Percentiles rank a stretch among this genome's conserved stretches.
These are phyloP conservation scores for Begonia peltatifolia DNA, from an alignment of 306 rosid genomes.

Conservation along the genomic window DNA sequence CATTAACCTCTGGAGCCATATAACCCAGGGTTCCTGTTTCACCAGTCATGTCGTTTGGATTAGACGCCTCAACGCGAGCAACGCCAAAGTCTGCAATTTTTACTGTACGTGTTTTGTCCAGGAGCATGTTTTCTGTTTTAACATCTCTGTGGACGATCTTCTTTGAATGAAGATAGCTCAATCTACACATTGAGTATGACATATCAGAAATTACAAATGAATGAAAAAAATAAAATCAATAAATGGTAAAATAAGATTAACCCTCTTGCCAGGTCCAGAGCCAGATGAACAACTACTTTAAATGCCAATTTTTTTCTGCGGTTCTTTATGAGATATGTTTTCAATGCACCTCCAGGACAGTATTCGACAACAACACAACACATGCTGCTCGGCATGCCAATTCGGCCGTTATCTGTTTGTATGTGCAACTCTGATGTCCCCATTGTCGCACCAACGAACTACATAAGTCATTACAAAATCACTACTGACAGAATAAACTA, in stretches of 20 bases:
- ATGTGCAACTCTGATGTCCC: constrained; percentile 76
- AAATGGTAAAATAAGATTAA: constrained; percentile 30
- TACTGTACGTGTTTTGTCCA: constrained; percentile 79
- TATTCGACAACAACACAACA: constrained; percentile 95
- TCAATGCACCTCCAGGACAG: constrained; percentile 98
- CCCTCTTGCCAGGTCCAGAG: constrained; percentile 99
- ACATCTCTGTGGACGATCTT: constrained; percentile 98
- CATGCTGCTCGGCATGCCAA: constrained; percentile 89
- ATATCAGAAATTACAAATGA: constrained; percentile 3
- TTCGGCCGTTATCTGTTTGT: constrained; percentile 81
- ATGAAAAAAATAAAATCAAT: constrained; percentile 9
- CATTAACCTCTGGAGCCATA: constrained; percentile 95
- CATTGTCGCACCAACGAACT: constrained; percentile 93
- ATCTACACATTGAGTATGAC: constrained; percentile 31
- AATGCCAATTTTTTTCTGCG: constrained; percentile 88
- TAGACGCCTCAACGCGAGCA: constrained; percentile 96
- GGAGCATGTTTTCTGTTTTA: constrained; percentile 97
- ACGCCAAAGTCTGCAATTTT: constrained; percentile 98
- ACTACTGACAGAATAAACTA: no score
- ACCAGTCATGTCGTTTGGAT: constrained; percentile 98
- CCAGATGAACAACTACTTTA: constrained; percentile 93
- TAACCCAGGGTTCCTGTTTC: constrained; percentile 94
- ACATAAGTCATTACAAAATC: constrained; percentile 1
- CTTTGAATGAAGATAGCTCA: constrained; percentile 81
- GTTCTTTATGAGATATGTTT: constrained; percentile 92